Conservation (phyloP, 1,139 yeast genomes). For the Nakaseomyces bracarensis region DNA sequence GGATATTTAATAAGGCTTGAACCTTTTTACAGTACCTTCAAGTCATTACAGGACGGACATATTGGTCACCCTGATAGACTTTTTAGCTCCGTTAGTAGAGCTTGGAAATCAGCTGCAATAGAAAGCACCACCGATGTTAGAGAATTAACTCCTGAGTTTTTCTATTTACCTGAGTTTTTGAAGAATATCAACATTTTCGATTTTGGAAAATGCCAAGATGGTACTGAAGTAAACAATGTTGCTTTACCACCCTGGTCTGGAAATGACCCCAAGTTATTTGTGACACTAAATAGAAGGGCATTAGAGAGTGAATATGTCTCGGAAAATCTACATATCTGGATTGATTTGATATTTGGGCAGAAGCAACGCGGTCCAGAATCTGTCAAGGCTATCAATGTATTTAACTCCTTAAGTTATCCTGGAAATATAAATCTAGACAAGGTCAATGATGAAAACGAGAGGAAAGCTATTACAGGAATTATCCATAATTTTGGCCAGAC, state of each 20-base stretch:
- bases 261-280: conserved; percentile 61
- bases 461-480: conserved; percentile 68
- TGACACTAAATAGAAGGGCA: conserved; percentile 69
- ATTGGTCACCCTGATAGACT: conserved; percentile 82
- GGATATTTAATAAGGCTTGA: conserved; percentile 64
- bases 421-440: conserved; percentile 73
- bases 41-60: conserved; percentile 73
- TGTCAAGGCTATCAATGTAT: conserved; percentile 57
- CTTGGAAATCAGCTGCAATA: conserved; percentile 70
- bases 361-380: conserved; percentile 71
- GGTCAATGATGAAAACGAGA: conserved; percentile 63
- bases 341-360: conserved; percentile 70
- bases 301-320: conserved; percentile 75
- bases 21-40: conserved; percentile 73
- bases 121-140: conserved; percentile 83
- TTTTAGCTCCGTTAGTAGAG: conserved; percentile 59
- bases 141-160: conserved; percentile 79
- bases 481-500: conserved; percentile 90
- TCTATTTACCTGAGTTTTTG: conserved; percentile 68
- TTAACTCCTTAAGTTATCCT: conserved; percentile 71
- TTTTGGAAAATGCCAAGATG: conserved; percentile 62
- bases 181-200: conserved; percentile 54
- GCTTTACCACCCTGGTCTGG: conserved; percentile 76
- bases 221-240: conserved; percentile 52
- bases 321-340: conserved; percentile 68